Evolutionary conservation across 176 grass and related monocot species (phyloP).

Genomic region (Aechmea fasciata): DNA sequence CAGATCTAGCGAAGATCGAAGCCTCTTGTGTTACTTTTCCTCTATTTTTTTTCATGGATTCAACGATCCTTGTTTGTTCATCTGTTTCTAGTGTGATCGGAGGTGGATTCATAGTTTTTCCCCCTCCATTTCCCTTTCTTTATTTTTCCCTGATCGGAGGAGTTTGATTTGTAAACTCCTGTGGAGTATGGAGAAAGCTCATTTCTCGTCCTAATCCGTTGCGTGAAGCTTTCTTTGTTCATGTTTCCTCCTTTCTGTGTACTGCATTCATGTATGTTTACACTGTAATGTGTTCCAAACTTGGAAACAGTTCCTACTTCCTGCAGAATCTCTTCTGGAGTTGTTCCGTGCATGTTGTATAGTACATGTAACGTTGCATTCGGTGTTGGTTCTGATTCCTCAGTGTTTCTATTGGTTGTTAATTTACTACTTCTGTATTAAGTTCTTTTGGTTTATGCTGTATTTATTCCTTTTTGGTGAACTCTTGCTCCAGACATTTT

Average conservation of each 20-base stretch:
- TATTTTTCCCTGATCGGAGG: not conserved
- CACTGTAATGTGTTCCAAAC: not conserved
- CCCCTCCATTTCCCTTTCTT: not conserved
- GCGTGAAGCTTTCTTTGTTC: not conserved
- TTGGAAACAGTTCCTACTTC: not conserved
- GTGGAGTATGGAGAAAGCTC: too few species aligned
- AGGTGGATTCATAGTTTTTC: not conserved
- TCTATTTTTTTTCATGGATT: slow-evolving; percentile 3
- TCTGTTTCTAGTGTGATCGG: not conserved
- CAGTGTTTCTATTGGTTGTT: too few species aligned
- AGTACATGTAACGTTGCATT: not conserved
- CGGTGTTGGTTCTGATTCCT: too few species aligned
- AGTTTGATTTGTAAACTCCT: too few species aligned
- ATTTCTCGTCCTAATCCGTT: not conserved
- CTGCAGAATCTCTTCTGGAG: not conserved
- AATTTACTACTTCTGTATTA: too few species aligned
- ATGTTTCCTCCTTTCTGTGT: too few species aligned
- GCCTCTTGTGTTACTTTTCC: not conserved
- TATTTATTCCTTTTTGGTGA: too few species aligned
- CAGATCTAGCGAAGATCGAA: slow-evolving; percentile 23
- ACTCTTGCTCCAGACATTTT: too few species aligned
- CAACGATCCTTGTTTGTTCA: slow-evolving; percentile 6
- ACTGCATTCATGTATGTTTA: not conserved
- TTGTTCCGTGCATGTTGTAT: not conserved
- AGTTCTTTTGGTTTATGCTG: too few species aligned